Evolutionary conservation across 1,139 yeast species (phyloP), one percentile per base, ranked within the genome.

Genomic region (Pichia sp.): DNA sequence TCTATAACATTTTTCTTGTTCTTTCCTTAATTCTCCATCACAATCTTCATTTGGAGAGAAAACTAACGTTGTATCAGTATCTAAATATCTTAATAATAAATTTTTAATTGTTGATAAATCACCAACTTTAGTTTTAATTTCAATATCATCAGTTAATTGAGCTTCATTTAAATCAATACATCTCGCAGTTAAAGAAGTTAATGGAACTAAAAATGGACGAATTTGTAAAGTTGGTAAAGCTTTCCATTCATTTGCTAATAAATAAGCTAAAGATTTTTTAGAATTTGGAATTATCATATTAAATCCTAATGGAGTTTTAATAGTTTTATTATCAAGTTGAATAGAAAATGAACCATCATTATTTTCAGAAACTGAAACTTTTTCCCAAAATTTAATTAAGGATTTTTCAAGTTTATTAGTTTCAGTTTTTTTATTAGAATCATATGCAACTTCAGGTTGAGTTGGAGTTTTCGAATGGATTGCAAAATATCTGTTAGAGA

Each of bases 11-110:
- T 80, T 78, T 52, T 87, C 82, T 64, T 92, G 98, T 32, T 76
- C 87, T 37, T 68, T 62, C 58, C 97, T 76, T 52, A 92, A 70
- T 36, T 70, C 71, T 8, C 97, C 98, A 53, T 85, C 92, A 60
- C 85, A 89, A 62, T 92, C 97, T 40, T 71, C 74, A 16, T 56
- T 55, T n/a, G 96, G 94, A 1, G 96, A 79, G 59, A 89, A 85
- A 9, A 90, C 87, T 41, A 92, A 71, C 54, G 95, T 70, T 2
- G 97, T 89, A 62, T 92, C 98, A 1, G 98, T 92, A 60, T 92
- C 98, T 46, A 94, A 69, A 60, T 89, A 92, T 47, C 92, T 80
- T 56, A 90, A 68, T 52, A 92, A 61, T 51, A 74, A 73, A 41
- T 68, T 60, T 51, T 76, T 74, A 34, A 84, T 72, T 45, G 74